Conservation (phyloP, 2,329 filamentous ascomycete genomes). For the Hypoxylon sp. region DNA sequence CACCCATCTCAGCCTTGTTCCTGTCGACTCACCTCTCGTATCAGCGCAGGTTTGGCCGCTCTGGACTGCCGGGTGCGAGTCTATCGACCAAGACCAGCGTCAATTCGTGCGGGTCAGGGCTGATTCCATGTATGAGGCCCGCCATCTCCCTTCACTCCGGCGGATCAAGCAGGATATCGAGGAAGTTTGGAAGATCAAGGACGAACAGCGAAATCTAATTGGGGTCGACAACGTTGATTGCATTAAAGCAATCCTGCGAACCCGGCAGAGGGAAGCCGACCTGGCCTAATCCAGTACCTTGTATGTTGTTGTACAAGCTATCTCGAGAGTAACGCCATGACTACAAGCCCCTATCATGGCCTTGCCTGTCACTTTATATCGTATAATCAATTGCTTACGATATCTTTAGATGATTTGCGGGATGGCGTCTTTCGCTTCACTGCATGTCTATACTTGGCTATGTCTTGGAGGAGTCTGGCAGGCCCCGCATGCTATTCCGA, state of each 20-base stretch:
- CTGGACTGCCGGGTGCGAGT: slow-evolving; percentile 55
- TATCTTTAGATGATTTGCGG: too few species aligned
- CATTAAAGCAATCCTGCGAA: slow-evolving; percentile 49
- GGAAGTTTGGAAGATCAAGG: slow-evolving; percentile 54
- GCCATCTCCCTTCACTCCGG: slow-evolving; percentile 52
- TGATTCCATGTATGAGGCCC: slow-evolving; percentile 50
- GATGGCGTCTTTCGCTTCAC: too few species aligned
- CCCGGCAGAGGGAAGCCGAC: slow-evolving; percentile 48
- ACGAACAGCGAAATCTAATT: slow-evolving; percentile 48
- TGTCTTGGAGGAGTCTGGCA: not conserved
- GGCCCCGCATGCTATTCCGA: not conserved
- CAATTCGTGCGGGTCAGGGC: slow-evolving; percentile 49
- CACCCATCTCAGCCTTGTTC: slow-evolving; percentile 48
- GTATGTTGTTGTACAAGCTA: not conserved
- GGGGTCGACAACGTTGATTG: slow-evolving; percentile 55
- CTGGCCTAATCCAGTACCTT: slow-evolving; percentile 18
- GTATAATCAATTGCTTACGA: too few species aligned
- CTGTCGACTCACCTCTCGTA: slow-evolving; percentile 51
- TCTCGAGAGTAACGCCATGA: not conserved
- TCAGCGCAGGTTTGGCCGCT: slow-evolving; percentile 54
- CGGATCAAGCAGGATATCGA: slow-evolving; percentile 53
- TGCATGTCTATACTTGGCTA: not conserved
- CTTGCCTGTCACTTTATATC: not conserved
- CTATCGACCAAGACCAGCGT: slow-evolving; percentile 46
- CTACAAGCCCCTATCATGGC: not conserved